Conservation (phyloP, 2,329 filamentous ascomycete genomes). For the Colletotrichum lindemuthianum region DNA sequence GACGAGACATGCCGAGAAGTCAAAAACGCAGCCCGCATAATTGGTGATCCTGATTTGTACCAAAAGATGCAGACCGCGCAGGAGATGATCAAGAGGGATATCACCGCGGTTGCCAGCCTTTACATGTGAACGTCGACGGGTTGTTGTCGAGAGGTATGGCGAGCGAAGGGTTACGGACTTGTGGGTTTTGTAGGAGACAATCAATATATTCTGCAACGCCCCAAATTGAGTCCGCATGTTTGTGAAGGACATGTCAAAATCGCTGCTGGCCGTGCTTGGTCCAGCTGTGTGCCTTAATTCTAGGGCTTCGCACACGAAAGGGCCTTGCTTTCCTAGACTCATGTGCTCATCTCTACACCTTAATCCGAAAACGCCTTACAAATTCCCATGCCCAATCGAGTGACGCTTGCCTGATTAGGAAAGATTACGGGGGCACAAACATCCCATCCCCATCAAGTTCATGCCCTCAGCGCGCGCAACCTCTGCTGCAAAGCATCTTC, state of each 20-base stretch:
- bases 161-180: too few species aligned
- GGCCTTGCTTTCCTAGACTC: too few species aligned
- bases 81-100: slow-evolving; percentile 97
- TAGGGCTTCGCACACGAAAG: too few species aligned
- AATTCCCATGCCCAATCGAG: slow-evolving; percentile 15
- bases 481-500: slow-evolving; percentile 78
- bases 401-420: slow-evolving; percentile 8
- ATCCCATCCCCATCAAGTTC: slow-evolving; percentile 21
- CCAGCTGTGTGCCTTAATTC: too few species aligned
- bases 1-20: slow-evolving; percentile 98
- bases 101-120: slow-evolving; percentile 87
- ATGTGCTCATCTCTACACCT: too few species aligned
- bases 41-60: slow-evolving; percentile 92
- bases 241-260: too few species aligned
- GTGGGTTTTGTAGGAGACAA: too few species aligned
- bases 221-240: too few species aligned
- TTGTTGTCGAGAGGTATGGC: neutral
- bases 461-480: slow-evolving; percentile 65
- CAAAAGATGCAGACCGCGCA: slow-evolving; percentile 97
- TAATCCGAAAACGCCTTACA: slow-evolving; percentile 17
- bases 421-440: neutral
- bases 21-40: slow-evolving; percentile 94
- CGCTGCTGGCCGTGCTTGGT: too few species aligned
- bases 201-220: too few species aligned
- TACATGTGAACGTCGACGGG: slow-evolving; percentile 74